Conservation (phyloP, 2,329 filamentous ascomycete genomes). For the Claviceps sp. region DNA sequence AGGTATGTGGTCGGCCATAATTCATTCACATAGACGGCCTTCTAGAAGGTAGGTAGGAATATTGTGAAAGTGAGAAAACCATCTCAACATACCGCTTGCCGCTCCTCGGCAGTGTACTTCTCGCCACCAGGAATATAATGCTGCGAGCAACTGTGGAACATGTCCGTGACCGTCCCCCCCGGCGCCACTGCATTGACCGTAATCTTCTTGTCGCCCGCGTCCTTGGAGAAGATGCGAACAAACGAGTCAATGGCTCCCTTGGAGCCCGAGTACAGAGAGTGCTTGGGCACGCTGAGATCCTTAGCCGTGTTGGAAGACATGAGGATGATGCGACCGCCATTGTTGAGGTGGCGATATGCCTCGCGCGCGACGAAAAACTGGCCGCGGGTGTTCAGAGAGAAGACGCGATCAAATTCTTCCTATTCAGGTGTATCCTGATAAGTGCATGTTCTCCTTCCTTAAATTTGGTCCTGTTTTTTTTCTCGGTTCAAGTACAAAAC, state of each 20-base stretch:
- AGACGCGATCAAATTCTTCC: conserved; percentile 60
- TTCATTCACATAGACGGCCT: neutral
- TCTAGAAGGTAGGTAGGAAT: too few relatives aligned
- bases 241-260: conserved; percentile 70
- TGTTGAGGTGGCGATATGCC: conserved; percentile 55
- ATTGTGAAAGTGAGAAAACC: neutral
- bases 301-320: conserved; percentile 60
- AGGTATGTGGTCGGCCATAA: too few relatives aligned
- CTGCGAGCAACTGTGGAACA: conserved; percentile 26
- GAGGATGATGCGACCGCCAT: conserved; percentile 57
- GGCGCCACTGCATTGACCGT: conserved; percentile 56
- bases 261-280: conserved; percentile 60
- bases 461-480: neutral
- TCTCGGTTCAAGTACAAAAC: neutral
- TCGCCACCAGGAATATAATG: conserved; percentile 46
- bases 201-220: conserved; percentile 54
- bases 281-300: conserved; percentile 54
- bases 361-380: conserved; percentile 63
- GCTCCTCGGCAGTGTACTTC: conserved; percentile 40
- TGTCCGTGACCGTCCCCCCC: conserved; percentile 54
- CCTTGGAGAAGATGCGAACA: conserved; percentile 60
- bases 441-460: neutral
- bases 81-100: conserved; percentile 28
- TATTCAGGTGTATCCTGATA: conserved; percentile 12
- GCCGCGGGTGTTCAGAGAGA: conserved; percentile 53